Evolutionary conservation across 257 asterid species (phyloP).

Genomic region (Plantago elongata): DNA sequence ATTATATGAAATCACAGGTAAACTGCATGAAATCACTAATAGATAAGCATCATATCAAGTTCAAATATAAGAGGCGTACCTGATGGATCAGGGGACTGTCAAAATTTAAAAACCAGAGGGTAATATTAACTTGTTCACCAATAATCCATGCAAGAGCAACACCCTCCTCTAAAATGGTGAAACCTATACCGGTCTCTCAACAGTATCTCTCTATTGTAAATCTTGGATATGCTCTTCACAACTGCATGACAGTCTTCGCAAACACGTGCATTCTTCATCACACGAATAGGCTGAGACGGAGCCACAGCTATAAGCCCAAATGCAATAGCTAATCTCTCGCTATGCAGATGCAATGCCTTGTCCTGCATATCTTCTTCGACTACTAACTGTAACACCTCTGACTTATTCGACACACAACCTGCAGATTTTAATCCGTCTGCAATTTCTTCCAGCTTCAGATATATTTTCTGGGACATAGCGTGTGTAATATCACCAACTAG

Average conservation of each 20-base stretch:
- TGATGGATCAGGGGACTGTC: too few species aligned
- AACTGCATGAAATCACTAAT: too few species aligned
- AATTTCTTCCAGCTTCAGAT: conserved; percentile 61
- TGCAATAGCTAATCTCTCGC: conserved; percentile 76
- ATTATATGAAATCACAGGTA: too few species aligned
- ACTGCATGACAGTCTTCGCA: conserved; percentile 67
- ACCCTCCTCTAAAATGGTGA: conserved; percentile 65
- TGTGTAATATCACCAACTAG: conserved; percentile 56
- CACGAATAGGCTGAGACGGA: conserved; percentile 52
- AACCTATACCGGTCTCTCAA: conserved; percentile 73
- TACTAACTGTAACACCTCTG: conserved; percentile 57
- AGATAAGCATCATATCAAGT: too few species aligned
- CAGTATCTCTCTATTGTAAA: conserved; percentile 60
- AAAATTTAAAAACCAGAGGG: too few species aligned
- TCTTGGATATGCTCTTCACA: conserved; percentile 56
- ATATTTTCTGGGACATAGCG: conserved; percentile 44
- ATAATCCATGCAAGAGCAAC: conserved; percentile 63
- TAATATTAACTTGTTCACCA: conserved; percentile 39
- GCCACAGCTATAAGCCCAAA: conserved; percentile 48
- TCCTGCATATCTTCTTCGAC: conserved; percentile 75
- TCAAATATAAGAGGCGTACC: too few species aligned
- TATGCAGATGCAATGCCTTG: conserved; percentile 56
- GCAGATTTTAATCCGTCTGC: conserved; percentile 28
- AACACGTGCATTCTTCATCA: conserved; percentile 73
- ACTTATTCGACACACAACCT: conserved; percentile 50